Base-by-base conservation (phyloP, 192 early-diverging fungal genomes). In the Borealophlyctis nickersoniae region DNA sequence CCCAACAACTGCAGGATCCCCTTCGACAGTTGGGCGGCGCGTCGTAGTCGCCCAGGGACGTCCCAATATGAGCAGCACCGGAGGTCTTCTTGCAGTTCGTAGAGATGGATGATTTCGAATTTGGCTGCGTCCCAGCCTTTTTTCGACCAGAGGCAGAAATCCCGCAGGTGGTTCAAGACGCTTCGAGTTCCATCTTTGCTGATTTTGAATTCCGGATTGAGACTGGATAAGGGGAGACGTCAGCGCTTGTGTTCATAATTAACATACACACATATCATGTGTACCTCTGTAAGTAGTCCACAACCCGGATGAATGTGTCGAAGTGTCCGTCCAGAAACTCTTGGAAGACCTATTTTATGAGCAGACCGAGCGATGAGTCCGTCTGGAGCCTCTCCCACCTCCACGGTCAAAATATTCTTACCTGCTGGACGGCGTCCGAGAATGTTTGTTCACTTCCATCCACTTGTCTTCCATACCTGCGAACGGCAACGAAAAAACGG, bases 251-350 rank as follows among this genome's bases (percentile, higher is more conserved):
- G 58, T 49, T 16, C 14, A 5, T 14, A 24, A 28, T 3, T 3
- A 4, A n/a, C n/a, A n/a, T n/a, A n/a, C n/a, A 16, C 24, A 11
- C 30, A 13, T 4, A 14, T 52, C 5, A 7, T 9, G n/a, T 16
- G 13, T 66, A 71, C 69, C 56, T 71, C 36, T 66, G 62, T 16
- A 71, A 32, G 22, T 71, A 58, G 36, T 71, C 69, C 4, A 71
- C 52, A 9, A 71, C 24, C 7, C 60, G 23, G 49, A 71, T 58
- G 5, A 71, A 27, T 23, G 60, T 67, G 36, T 71, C 69, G 32
- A 53, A 71, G 1, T 71, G 63, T n/a, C 69, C 69, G 11, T 65
- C 62, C 36, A 71, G 39, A 39, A 71, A 71, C 56, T 71, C 69
- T 28, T 56, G 24, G 32, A 71, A 60, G 4, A 70, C 60, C 61